phyloP scores from a whole-genome alignment of 371 early-diverging fungal genomes.

The Mortierella sp. region DNA sequence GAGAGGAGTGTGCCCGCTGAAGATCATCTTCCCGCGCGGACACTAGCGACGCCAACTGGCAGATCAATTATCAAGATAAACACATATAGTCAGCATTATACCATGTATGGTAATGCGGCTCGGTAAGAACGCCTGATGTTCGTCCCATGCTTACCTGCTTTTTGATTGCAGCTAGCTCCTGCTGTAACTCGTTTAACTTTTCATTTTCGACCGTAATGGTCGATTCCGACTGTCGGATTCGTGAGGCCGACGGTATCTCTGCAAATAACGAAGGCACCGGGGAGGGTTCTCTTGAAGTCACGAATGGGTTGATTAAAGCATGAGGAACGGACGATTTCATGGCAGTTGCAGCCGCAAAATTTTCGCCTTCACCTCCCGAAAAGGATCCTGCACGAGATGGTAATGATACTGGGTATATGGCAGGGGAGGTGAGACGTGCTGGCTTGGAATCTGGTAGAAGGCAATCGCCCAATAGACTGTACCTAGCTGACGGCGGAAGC shows the following conservation, averaged over 20 bases:
- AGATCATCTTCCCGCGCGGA: constrained; percentile 30
- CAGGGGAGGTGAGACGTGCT: neutral
- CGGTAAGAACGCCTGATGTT: too few relatives aligned
- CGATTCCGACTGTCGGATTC: neutral
- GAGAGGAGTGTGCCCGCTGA: constrained; percentile 15
- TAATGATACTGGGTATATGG: constrained; percentile 22
- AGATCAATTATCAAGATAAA: neutral
- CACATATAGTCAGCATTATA: too few relatives aligned
- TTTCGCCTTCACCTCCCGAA: neutral
- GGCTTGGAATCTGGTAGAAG: neutral
- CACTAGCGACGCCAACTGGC: constrained; percentile 32
- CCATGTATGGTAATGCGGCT: neutral
- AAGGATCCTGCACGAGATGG: neutral
- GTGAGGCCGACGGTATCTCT: neutral
- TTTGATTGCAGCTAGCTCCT: constrained; percentile 38
- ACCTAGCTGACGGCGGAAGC: neutral
- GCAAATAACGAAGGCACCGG: constrained; percentile 7
- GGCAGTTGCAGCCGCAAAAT: neutral
- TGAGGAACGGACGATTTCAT: neutral
- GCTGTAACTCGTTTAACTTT: constrained; percentile 27
- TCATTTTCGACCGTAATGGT: constrained; percentile 17
- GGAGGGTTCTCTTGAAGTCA: constrained; percentile 4
- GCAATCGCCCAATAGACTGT: neutral
- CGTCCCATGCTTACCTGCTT: constrained; percentile 38
- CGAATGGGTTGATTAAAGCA: constrained; percentile 4